Evolutionary conservation across 345 rosid genomes (phyloP).

Genomic region (Cardiospermum halicacabum): DNA sequence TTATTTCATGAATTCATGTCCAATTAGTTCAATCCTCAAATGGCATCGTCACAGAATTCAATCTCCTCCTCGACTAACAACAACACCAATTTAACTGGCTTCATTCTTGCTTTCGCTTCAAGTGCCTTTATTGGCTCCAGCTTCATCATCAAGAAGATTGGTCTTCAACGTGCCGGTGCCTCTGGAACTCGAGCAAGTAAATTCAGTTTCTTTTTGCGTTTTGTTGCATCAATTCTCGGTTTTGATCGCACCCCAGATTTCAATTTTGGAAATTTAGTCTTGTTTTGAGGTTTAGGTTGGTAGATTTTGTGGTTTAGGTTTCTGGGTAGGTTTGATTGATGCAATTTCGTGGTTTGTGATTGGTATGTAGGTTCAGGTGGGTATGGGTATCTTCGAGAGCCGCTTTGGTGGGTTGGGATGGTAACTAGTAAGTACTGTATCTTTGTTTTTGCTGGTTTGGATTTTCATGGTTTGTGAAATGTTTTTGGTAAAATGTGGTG

Average conservation of each 20-base stretch:
- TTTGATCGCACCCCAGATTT: not conserved
- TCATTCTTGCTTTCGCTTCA: slow-evolving; percentile 61
- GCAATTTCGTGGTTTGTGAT: not conserved
- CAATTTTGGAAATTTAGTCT: not conserved
- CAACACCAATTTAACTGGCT: slow-evolving; percentile 56
- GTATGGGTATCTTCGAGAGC: slow-evolving; percentile 73
- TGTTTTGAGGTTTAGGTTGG: no score
- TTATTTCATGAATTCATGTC: not conserved
- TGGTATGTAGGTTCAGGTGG: slow-evolving; percentile 62
- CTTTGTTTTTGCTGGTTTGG: not conserved
- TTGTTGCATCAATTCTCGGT: not conserved
- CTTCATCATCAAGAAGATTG: slow-evolving; percentile 84
- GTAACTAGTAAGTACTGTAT: slow-evolving; percentile 52
- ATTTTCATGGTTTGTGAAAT: not conserved
- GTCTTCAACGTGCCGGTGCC: slow-evolving; percentile 56
- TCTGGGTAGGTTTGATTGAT: not conserved
- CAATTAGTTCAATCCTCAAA: not conserved
- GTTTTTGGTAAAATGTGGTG: not conserved
- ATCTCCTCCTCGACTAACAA: not conserved
- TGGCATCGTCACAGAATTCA: not conserved
- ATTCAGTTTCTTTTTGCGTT: not conserved
- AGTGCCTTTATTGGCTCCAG: slow-evolving; percentile 81
- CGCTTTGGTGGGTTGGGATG: slow-evolving; percentile 91
- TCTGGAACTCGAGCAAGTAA: slow-evolving; percentile 67
- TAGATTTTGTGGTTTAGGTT: no score